Evolutionary conservation across 192 early-diverging fungal species (phyloP), one percentile per base, ranked within the genome.

Genomic region (Coemansia sp.): DNA sequence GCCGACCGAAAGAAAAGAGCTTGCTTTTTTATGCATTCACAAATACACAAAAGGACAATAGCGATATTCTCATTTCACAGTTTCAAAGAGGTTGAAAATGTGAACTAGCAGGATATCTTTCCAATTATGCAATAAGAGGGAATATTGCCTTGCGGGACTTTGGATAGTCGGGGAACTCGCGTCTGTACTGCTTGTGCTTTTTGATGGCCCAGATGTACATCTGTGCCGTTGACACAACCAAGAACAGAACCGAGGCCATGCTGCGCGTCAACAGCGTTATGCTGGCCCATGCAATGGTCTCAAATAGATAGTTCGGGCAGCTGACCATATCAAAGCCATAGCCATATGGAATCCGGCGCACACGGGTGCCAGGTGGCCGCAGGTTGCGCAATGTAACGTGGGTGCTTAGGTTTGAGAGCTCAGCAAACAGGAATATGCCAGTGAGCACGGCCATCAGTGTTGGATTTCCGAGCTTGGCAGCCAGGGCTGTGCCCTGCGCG

Each of bases 191-290:
- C 64, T 87, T 87, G 83, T 96, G 94, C 85, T 98, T 98, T 87
- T 98, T 98, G 70, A 95, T 64, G 4, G 96, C 96, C 96, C 96
- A 98, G 9, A 91, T 28, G 64, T 91, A 92, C 95, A 97, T 97
- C 77, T 96, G 89, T 55, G 79, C 90, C n/a, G 85, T 81, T 33
- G 87, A 88, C 56, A 90, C 87, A 31, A 86, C 75, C 57, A 87
- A 84, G 66, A 93, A 92, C 34, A 91, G 64, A 53, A 87, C 72
- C 9, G 87, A 85, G 52, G 86, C 85, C 67, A 80, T 68, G 45
- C 87, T 89, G 65, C 90, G 87, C 21, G 92, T 93, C 69, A 97
- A 72, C 49, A 85, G 70, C 28, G 86, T 78, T 59, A 96, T 69
- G 39, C 87, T 85, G 20, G 87, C 68, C 96, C 96, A 98, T 21